Evolutionary conservation across 2,329 filamentous ascomycete genomes (phyloP).

Genomic region (Ceratocystis variospora): DNA sequence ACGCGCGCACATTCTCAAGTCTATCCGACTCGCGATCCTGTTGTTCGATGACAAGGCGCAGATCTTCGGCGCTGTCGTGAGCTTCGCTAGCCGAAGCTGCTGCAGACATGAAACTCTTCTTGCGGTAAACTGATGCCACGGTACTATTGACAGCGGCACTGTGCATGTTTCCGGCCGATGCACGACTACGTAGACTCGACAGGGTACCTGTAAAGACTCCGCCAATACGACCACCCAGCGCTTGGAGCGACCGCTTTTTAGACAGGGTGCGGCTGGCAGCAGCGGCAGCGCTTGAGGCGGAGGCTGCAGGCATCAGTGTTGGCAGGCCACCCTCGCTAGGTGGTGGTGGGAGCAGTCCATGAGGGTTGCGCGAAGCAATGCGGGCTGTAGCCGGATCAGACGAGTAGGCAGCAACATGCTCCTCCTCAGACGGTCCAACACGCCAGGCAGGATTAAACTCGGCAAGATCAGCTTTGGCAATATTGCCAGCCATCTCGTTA

Average conservation of each 20-base stretch:
- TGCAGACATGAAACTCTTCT: slow-evolving; percentile 16
- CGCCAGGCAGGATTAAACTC: slow-evolving; percentile 64
- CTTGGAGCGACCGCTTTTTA: slow-evolving; percentile 29
- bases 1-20: slow-evolving; percentile 89
- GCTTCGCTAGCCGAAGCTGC: slow-evolving; percentile 42
- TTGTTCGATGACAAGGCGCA: slow-evolving; percentile 64
- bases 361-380: slow-evolving; percentile 11
- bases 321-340: slow-evolving; percentile 31
- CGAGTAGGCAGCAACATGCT: slow-evolving; percentile 15
- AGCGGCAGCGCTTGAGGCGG: slow-evolving; percentile 26
- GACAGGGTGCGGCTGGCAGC: slow-evolving; percentile 23
- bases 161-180: slow-evolving; percentile 20
- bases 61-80: slow-evolving; percentile 69
- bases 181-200: slow-evolving; percentile 40
- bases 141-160: not conserved
- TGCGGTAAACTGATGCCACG: slow-evolving; percentile 8
- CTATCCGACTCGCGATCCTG: slow-evolving; percentile 64
- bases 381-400: slow-evolving; percentile 12
- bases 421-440: slow-evolving; percentile 14
- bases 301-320: not conserved
- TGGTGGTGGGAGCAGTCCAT: slow-evolving; percentile 30
- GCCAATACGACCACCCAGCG: slow-evolving; percentile 45
- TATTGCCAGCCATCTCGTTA: slow-evolving; percentile 42
- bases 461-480: slow-evolving; percentile 49
- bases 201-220: slow-evolving; percentile 37